phyloP scores from a whole-genome alignment of 805 yeast genomes.

The Saturnispora hagleri region DNA sequence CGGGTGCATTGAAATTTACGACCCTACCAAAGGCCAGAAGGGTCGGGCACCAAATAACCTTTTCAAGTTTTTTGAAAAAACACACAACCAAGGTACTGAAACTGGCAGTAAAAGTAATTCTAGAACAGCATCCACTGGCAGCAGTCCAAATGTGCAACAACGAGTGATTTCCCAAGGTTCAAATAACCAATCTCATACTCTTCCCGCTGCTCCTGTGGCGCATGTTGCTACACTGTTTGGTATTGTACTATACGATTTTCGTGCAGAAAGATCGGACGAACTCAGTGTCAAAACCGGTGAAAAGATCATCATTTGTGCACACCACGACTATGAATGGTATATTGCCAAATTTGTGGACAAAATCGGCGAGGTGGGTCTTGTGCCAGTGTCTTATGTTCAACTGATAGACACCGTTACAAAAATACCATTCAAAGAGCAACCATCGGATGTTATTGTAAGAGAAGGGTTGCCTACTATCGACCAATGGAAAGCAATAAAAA shows the following conservation, averaged over 20 bases:
- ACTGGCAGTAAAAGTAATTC: background rate
- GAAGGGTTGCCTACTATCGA: slow-evolving; percentile 86
- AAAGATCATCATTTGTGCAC: slow-evolving; percentile 87
- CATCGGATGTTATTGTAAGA: slow-evolving; percentile 40
- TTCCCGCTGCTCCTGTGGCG: slow-evolving; percentile 17
- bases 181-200: slow-evolving; percentile 8
- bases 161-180: background rate
- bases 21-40: slow-evolving; percentile 64
- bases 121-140: background rate
- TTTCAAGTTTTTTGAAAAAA: slow-evolving; percentile 69
- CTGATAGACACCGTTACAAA: slow-evolving; percentile 69
- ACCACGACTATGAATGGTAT: slow-evolving; percentile 94
- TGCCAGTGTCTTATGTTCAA: slow-evolving; percentile 85
- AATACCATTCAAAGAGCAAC: slow-evolving; percentile 42
- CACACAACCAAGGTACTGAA: slow-evolving; percentile 31
- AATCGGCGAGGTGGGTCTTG: slow-evolving; percentile 94
- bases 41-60: slow-evolving; percentile 86
- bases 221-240: slow-evolving; percentile 49
- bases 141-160: slow-evolving; percentile 15
- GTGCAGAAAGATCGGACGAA: slow-evolving; percentile 79
- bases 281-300: slow-evolving; percentile 80
- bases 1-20: slow-evolving; percentile 69
- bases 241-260: slow-evolving; percentile 74
- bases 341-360: slow-evolving; percentile 94
- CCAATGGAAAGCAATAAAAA: slow-evolving; percentile 88